A percentile compares a stretch with the other conserved stretches of the same genome.
These are phyloP conservation scores for Suillus weaverae DNA, from an alignment of 768 basidiomycete genomes.

Conservation along the genomic window DNA sequence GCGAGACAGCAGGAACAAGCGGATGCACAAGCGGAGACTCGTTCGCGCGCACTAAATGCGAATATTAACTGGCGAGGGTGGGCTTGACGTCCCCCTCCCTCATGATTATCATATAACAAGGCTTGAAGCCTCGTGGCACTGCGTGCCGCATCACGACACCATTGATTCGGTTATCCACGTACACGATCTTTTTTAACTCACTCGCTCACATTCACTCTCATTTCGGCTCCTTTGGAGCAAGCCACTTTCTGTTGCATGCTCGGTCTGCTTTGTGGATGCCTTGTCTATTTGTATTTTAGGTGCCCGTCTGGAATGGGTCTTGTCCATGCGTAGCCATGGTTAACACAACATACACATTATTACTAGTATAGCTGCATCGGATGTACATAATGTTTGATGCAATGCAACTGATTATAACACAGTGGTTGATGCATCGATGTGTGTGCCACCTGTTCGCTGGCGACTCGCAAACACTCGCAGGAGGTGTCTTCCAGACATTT, in stretches of 20 bases:
- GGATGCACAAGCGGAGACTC: slow-evolving; percentile 27
- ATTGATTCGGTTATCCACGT: not conserved
- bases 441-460: not conserved
- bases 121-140: not conserved
- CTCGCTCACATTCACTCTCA: not conserved
- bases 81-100: slow-evolving; percentile 1
- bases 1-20: slow-evolving; percentile 16
- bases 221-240: not conserved
- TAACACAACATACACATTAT: not conserved
- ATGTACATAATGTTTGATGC: not conserved
- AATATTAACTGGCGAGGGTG: not conserved
- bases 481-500: not conserved
- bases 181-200: not conserved
- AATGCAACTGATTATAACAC: not conserved
- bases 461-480: not conserved
- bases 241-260: not conserved
- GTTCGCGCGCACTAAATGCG: slow-evolving; percentile 10
- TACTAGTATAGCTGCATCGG: not conserved
- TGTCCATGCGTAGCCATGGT: not conserved
- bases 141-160: not conserved
- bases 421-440: not conserved
- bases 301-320: not conserved
- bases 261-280: not conserved
- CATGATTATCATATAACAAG: not conserved
- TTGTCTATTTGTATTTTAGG: not conserved